Base-by-base conservation (phyloP, 495 filamentous ascomycete species). In the Penicillium crystallinum region DNA sequence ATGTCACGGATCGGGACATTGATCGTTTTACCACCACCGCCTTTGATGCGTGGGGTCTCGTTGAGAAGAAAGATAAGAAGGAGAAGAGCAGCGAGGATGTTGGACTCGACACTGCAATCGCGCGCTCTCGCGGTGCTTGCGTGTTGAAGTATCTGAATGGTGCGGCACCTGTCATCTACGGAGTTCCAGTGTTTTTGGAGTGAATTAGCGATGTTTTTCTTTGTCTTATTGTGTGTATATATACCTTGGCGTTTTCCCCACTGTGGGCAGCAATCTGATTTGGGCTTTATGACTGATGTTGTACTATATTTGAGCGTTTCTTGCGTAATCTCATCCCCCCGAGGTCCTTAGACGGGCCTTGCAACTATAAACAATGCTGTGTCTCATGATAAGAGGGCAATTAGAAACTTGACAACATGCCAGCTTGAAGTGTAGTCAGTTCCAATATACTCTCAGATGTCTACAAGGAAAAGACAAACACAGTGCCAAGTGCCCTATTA, bases 1-100 rank as follows among this genome's bases (percentile, higher is more conserved):
- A 98, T 68, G 93, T 98, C 18, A 98, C 95, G 11, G 93, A 98
- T 59, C 86, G 87, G 56, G 93, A 98, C 64, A 93, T 95, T 59
- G 93, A 98, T 73, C 85, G 91, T 31, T 95, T 97, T 64, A 84
- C 90, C 0, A 81, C 81, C 19, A 72, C 79, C 14, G 72, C 86
- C 3, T 84, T 96, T 43, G 85, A 91, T 63, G 79, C 83, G 48
- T 98, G 93, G 93, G 93, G 93, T 12, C 63, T 98, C 2, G 71
- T 90, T 23, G 57, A 47, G 44, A 63, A 46, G 37, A 60, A 59
- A 38, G 49, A 36, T 14, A 52, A 52, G 2, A 68, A 33, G 17
- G 47, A 53, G 1, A 67, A 64, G 45, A 29, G 49, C 5, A 35
- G 19, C n/a, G 52, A 43, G 22, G 52, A 50, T 23, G 50, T 70